Conservation (phyloP, 148 eudicot genomes). For the Mesembryanthemum crystallinum region DNA sequence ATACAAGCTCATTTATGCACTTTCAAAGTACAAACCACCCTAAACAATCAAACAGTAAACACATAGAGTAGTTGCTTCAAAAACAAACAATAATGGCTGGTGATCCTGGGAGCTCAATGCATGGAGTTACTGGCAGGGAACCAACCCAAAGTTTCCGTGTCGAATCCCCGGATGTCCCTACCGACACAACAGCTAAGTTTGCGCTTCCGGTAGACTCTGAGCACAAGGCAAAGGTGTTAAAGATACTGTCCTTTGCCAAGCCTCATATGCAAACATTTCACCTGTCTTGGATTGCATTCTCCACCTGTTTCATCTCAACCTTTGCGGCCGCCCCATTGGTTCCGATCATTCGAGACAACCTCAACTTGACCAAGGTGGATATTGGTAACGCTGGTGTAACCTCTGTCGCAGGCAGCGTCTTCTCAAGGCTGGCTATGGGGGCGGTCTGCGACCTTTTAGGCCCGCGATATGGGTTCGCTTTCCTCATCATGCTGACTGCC, state of each 20-base stretch:
- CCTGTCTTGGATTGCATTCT: slow-evolving; percentile 38
- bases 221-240: slow-evolving; percentile 8
- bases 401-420: slow-evolving; percentile 41
- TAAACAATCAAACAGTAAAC: too few relatives aligned
- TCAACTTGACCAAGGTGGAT: slow-evolving; percentile 32
- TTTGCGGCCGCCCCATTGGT: slow-evolving; percentile 46
- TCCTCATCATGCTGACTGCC: slow-evolving; percentile 34
- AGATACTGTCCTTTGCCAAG: slow-evolving; percentile 13
- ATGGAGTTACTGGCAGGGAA: slow-evolving; percentile 11
- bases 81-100: background rate
- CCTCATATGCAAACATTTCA: slow-evolving; percentile 50
- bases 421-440: slow-evolving; percentile 47
- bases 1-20: too few relatives aligned
- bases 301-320: slow-evolving; percentile 36
- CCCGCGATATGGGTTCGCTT: slow-evolving; percentile 36
- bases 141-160: slow-evolving; percentile 2
- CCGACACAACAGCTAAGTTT: slow-evolving; percentile 19
- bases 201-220: slow-evolving; percentile 44
- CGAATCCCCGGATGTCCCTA: background rate
- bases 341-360: slow-evolving; percentile 48
- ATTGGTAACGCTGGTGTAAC: slow-evolving; percentile 40
- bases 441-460: slow-evolving; percentile 43
- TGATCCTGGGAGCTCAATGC: slow-evolving; percentile 15
- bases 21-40: too few relatives aligned
- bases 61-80: too few relatives aligned